Evolutionary conservation across 164 flowering plant species (phyloP).

Genomic region (Nymphaea thermarum): DNA sequence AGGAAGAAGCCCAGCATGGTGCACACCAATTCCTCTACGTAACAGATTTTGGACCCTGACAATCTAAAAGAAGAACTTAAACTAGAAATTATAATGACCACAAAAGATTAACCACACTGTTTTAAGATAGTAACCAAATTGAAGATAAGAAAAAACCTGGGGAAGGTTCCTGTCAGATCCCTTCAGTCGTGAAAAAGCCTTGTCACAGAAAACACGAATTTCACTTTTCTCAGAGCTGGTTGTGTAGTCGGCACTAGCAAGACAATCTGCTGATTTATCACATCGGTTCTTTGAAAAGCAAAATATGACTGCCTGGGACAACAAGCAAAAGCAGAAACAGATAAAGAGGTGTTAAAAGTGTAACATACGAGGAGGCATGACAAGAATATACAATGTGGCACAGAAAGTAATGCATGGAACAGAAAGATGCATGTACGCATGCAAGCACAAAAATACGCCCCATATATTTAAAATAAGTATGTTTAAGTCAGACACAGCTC

Average conservation of each 20-base stretch:
- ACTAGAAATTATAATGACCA: constrained; percentile 3
- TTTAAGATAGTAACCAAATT: too few relatives aligned
- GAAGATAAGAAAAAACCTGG: constrained; percentile 38
- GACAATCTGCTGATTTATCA: constrained; percentile 84
- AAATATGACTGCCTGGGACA: constrained; percentile 76
- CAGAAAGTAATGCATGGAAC: too few relatives aligned
- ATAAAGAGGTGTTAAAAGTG: neutral
- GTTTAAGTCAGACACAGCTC: too few relatives aligned
- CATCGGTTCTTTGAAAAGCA: constrained; percentile 97
- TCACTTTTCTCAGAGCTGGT: constrained; percentile 91
- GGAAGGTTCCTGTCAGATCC: constrained; percentile 97
- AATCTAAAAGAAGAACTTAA: constrained; percentile 30
- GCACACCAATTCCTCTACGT: constrained; percentile 88
- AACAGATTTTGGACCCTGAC: constrained; percentile 84
- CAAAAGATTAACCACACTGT: neutral
- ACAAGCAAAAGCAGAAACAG: constrained; percentile 9
- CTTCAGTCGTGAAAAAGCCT: constrained; percentile 93
- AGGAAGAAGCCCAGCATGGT: constrained; percentile 98
- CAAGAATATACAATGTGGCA: too few relatives aligned
- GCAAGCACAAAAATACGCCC: too few relatives aligned
- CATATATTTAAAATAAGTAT: too few relatives aligned
- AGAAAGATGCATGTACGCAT: too few relatives aligned
- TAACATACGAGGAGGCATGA: neutral
- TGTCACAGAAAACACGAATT: constrained; percentile 92
- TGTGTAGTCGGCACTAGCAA: constrained; percentile 69